Evolutionary conservation across 2,329 filamentous ascomycete species (phyloP).

Genomic region (Botrytis galanthina): DNA sequence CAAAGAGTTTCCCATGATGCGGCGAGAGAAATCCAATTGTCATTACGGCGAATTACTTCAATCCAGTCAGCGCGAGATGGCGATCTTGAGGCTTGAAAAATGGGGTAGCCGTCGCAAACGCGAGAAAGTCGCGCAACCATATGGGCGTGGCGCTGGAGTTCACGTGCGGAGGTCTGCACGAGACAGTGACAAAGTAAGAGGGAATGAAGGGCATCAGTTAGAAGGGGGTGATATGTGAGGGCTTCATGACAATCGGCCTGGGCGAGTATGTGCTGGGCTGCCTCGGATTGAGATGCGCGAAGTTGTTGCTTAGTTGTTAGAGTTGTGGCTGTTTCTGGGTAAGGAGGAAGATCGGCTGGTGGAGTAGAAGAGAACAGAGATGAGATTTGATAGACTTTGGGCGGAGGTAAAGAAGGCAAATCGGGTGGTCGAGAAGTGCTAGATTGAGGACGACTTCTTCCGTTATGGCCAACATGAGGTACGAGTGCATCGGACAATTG

Average conservation of each 20-base stretch:
- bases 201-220: conserved; percentile 75
- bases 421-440: conserved; percentile 31
- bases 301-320: conserved; percentile 38
- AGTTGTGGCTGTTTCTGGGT: conserved; percentile 49
- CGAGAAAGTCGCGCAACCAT: conserved; percentile 75
- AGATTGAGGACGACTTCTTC: conserved; percentile 36
- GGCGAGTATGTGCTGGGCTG: conserved; percentile 40
- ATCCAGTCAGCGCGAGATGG: conserved; percentile 78
- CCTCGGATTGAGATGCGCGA: conserved; percentile 35
- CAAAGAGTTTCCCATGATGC: conserved; percentile 71
- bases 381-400: conserved; percentile 53
- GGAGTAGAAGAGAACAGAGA: conserved; percentile 70
- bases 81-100: conserved; percentile 71
- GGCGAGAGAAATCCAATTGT: conserved; percentile 67
- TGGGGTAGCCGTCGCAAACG: conserved; percentile 74
- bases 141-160: conserved; percentile 75
- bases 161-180: conserved; percentile 73
- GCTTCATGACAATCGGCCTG: conserved; percentile 55
- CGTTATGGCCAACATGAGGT: conserved; percentile 41
- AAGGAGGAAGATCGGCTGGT: conserved; percentile 64
- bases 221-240: conserved; percentile 76
- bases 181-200: conserved; percentile 77
- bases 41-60: conserved; percentile 64
- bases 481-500: conserved; percentile 45
- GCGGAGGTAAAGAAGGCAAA: conserved; percentile 48